Evolutionary conservation across 1,284 basidiomycete genomes (phyloP), one percentile per base, ranked within the genome.

Genomic region (Chalciporus sp.): DNA sequence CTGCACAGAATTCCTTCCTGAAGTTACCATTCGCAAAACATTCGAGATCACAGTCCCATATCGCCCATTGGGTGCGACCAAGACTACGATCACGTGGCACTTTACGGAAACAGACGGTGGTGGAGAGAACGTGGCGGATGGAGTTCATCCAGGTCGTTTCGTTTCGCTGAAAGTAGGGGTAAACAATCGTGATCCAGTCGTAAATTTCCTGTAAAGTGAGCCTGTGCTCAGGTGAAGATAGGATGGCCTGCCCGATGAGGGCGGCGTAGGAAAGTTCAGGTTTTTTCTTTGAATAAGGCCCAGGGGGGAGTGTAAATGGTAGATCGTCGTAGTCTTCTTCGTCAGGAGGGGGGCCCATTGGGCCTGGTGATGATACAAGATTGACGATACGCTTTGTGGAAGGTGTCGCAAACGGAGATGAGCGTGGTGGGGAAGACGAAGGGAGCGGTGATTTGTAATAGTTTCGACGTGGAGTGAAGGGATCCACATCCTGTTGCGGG

Each of bases 121-220:
- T 90, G 64, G 88, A 92, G 39, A 94, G 80, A 43, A 92, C 91
- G 71, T 94, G 92, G 19, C 92, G 82, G 58, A 94, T 90, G 52
- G 90, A 92, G 71, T 94, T 94, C 85, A 93, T 92, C 95, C 95
- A 98, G 26, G 94, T 95, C n/a, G 88, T 84, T 64, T 97, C 95
- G 37, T 91, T 90, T 42, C 89, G 88, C 70, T 94, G 94, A 77
- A 94, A 99, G 70, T 88, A 88, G 0, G 96, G 95, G 71, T 94
- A 95, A 5, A 93, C 92, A 39, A 90, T 92, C 55, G 92, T 93
- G 65, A 99, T 96, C 82, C 87, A 99, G 65, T 92, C 87, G 68
- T 98, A 98, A 58, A 99, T 96, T 69, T 98, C 95, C 64, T 95
- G 93, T 23, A 98, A 79, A 0, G 94, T 94, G 31, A 98, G 83